A percentile compares a stretch with the other conserved stretches of the same genome.
phyloP scores from a whole-genome alignment of 208 protist species.

The Acanthamoeba lenticulata region DNA sequence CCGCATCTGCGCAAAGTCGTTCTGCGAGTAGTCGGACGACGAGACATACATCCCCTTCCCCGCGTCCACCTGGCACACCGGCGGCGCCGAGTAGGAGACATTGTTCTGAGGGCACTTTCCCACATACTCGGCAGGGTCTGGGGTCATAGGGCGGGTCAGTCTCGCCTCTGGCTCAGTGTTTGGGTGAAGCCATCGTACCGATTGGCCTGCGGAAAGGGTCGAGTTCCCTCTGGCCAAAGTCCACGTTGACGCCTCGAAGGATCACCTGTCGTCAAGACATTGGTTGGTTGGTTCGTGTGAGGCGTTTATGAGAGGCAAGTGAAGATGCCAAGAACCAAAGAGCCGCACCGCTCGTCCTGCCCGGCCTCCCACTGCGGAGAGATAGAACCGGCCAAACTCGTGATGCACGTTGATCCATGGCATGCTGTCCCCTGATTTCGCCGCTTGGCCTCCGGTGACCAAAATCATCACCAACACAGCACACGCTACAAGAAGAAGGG shows the following conservation, averaged over 20 bases:
- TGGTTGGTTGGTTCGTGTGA: no score
- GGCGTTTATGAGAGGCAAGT: neutral
- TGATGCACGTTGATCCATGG: neutral
- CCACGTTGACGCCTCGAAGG: neutral
- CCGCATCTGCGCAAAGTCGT: conserved; percentile 25
- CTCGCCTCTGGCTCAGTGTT: neutral
- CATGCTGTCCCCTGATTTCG: neutral
- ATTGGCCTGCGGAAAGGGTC: neutral
- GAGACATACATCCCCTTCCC: neutral
- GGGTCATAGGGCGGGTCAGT: neutral
- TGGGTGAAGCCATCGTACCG: neutral
- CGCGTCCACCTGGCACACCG: neutral
- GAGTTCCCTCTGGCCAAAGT: neutral
- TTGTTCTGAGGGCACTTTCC: neutral
- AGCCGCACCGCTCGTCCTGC: neutral
- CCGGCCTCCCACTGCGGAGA: neutral
- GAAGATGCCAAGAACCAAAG: no score
- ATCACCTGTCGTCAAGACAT: neutral
- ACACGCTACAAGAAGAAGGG: neutral
- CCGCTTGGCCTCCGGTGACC: no score
- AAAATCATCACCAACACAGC: neutral
- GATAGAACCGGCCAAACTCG: neutral
- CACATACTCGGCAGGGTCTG: neutral
- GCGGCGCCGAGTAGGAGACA: neutral
- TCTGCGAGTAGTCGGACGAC: neutral